A percentile compares a stretch with the other conserved stretches of the same genome.
Evolutionary conservation across 176 grass and related monocot species (phyloP).

Genomic region (Secale cereale): DNA sequence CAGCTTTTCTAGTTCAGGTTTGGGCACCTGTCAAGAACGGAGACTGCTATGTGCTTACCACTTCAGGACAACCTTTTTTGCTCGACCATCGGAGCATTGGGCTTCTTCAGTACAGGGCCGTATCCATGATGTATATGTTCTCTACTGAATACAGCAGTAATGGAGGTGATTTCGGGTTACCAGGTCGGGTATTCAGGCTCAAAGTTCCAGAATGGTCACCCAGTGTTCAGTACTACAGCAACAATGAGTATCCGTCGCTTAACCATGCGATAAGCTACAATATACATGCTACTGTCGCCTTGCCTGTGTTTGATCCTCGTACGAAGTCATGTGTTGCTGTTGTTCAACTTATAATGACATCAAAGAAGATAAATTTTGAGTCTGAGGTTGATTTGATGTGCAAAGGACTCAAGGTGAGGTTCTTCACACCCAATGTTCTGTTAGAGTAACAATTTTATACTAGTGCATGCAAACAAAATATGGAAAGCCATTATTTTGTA

Average conservation of each 20-base stretch:
- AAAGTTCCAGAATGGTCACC: constrained; percentile 61
- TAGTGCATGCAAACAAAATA: too few species aligned
- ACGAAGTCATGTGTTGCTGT: constrained; percentile 50
- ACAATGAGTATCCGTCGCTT: constrained; percentile 41
- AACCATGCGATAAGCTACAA: constrained; percentile 17
- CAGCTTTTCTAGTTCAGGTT: constrained; percentile 57
- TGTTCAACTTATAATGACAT: constrained; percentile 62
- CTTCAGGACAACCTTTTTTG: constrained; percentile 61
- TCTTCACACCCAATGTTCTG: too few species aligned
- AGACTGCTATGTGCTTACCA: constrained; percentile 48
- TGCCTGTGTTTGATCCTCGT: constrained; percentile 40
- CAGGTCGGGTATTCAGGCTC: constrained; percentile 52
- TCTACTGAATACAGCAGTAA: constrained; percentile 38
- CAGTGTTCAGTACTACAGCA: constrained; percentile 54
- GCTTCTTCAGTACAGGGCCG: constrained; percentile 48
- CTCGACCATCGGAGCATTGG: constrained; percentile 29
- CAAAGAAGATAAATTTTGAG: constrained; percentile 49
- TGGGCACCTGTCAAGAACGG: constrained; percentile 53
- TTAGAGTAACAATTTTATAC: not conserved
- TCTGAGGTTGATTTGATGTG: constrained; percentile 62
- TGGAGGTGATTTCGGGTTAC: constrained; percentile 40
- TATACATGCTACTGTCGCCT: too few species aligned
- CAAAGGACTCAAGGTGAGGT: constrained; percentile 68
- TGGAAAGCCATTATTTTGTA: too few species aligned
- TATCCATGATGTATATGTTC: constrained; percentile 46